A percentile compares a stretch with the other conserved stretches of the same genome.
phyloP scores from a whole-genome alignment of 768 basidiomycete species.

The Kwoniella pini region DNA sequence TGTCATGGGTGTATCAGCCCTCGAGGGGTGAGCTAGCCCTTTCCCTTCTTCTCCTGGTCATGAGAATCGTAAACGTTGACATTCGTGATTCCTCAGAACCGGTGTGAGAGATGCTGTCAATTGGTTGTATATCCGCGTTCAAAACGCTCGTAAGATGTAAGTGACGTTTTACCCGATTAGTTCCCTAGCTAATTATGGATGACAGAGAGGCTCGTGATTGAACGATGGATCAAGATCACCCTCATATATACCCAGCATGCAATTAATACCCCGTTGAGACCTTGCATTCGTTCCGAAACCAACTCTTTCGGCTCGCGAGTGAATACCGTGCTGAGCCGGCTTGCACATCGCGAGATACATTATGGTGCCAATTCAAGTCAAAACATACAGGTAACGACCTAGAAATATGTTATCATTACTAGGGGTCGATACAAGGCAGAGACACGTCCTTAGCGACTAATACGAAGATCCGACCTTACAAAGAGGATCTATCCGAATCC shows the following conservation, averaged over 20 bases:
- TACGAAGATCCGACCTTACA: background rate
- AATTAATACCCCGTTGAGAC: background rate
- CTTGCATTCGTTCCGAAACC: too few relatives aligned
- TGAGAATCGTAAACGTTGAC: too few relatives aligned
- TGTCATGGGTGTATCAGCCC: conserved; percentile 84
- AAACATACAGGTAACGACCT: too few relatives aligned
- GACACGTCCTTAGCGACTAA: background rate
- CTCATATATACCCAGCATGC: background rate
- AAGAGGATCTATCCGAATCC: conserved; percentile 37
- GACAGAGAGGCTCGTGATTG: background rate
- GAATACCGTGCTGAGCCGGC: too few relatives aligned
- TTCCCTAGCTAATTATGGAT: background rate
- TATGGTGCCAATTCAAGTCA: too few relatives aligned
- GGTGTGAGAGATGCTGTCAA: conserved; percentile 87
- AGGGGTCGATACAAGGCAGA: too few relatives aligned
- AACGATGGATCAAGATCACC: background rate
- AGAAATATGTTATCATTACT: too few relatives aligned
- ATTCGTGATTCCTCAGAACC: conserved; percentile 63
- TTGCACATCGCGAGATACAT: too few relatives aligned
- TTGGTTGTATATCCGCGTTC: conserved; percentile 91
- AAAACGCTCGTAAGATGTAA: conserved; percentile 69
- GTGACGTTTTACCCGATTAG: conserved; percentile 1
- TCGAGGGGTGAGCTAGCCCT: conserved; percentile 71
- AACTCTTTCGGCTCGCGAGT: too few relatives aligned
- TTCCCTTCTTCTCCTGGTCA: too few relatives aligned